phyloP scores from a whole-genome alignment of 2,329 filamentous ascomycete species.

The Fusarium palustre region DNA sequence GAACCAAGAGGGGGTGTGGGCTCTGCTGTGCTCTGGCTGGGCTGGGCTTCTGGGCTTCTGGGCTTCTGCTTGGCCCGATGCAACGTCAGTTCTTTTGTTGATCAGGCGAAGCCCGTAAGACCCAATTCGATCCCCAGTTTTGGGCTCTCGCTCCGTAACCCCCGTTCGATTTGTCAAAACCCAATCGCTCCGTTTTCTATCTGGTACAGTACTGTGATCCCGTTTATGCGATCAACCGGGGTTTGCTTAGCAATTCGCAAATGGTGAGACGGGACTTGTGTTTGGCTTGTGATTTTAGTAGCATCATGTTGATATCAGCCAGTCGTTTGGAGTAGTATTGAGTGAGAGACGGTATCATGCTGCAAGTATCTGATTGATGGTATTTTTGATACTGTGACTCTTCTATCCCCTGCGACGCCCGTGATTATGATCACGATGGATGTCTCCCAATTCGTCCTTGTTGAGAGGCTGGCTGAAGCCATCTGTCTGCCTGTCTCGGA shows the following conservation, averaged over 20 bases:
- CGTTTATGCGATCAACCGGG: conserved; percentile 38
- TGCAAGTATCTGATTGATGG: conserved; percentile 12
- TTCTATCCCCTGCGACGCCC: conserved; percentile 8
- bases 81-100: conserved; percentile 38
- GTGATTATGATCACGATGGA: conserved; percentile 19
- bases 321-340: neutral
- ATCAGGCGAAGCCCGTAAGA: conserved; percentile 38
- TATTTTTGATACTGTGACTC: conserved; percentile 1
- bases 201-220: neutral
- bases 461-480: conserved; percentile 23
- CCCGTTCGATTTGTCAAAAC: conserved; percentile 15
- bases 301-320: neutral
- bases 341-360: neutral
- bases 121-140: conserved; percentile 22
- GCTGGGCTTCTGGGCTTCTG: neutral
- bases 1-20: conserved; percentile 14
- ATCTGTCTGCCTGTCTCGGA: conserved; percentile 42
- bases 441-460: conserved; percentile 12
- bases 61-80: conserved; percentile 28
- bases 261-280: neutral
- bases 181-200: conserved; percentile 31
- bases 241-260: conserved; percentile 8
- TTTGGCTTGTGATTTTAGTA: conserved; percentile 14
- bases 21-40: neutral
- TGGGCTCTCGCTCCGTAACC: conserved; percentile 32